Conservation (phyloP, 352 stramenopile genomes). For the Pythium brassicae region DNA sequence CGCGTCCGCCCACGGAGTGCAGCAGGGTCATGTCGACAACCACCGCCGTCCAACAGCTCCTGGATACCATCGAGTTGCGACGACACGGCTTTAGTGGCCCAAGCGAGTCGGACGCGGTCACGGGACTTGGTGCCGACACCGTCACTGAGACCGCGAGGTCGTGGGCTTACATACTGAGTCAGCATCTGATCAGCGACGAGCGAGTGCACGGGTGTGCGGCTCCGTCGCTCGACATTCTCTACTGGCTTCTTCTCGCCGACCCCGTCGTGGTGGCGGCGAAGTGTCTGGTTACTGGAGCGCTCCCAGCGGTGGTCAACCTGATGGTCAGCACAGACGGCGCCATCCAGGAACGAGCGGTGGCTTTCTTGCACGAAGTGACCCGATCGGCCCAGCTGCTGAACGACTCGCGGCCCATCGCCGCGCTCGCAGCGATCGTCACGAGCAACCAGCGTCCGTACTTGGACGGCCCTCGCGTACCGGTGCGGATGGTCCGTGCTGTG, state of each 20-base stretch:
- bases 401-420: neutral
- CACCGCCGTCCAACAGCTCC: no score
- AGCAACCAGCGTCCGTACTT: neutral
- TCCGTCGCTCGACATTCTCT: neutral
- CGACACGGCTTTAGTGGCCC: no score
- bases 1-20: neutral
- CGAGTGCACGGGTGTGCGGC: neutral
- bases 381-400: neutral
- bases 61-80: no score
- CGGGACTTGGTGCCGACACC: no score
- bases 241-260: neutral
- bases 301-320: constrained; percentile 3
- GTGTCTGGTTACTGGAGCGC: neutral
- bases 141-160: no score
- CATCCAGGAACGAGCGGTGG: neutral
- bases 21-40: neutral
- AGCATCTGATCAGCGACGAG: neutral
- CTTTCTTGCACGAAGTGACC: neutral
- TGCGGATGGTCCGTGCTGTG: neutral
- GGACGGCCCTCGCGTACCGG: neutral
- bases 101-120: no score
- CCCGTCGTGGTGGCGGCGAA: neutral
- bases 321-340: neutral
- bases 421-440: neutral
- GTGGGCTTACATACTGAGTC: neutral